phyloP scores from a whole-genome alignment of 495 filamentous ascomycete genomes.

The Terfezia claveryi region DNA sequence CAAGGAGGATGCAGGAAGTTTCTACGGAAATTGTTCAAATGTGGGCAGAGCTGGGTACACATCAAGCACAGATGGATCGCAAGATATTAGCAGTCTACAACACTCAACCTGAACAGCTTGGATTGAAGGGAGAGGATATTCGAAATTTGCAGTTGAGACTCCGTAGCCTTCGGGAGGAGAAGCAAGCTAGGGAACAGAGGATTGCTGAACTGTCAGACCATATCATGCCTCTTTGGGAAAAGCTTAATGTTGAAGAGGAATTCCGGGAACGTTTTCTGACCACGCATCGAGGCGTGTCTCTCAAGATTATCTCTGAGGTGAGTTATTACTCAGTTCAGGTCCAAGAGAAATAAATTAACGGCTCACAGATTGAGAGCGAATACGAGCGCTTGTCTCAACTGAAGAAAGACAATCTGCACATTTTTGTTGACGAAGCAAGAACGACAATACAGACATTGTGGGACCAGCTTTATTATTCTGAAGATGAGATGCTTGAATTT shows the following conservation, averaged over 20 bases:
- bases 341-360: not conserved
- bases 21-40: conserved; percentile 74
- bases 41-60: conserved; percentile 85
- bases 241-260: conserved; percentile 55
- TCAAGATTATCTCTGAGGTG: conserved; percentile 11
- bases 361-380: conserved; percentile 46
- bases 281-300: conserved; percentile 27
- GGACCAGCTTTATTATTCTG: conserved; percentile 81
- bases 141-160: conserved; percentile 44
- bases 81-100: conserved; percentile 71
- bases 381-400: conserved; percentile 66
- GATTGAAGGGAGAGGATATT: conserved; percentile 70
- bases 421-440: conserved; percentile 87
- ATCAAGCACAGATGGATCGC: conserved; percentile 75
- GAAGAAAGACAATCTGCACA: conserved; percentile 79
- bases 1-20: conserved; percentile 48
- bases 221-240: conserved; percentile 73
- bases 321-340: not conserved
- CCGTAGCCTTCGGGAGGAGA: conserved; percentile 83
- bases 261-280: conserved; percentile 66
- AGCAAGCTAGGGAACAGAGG: conserved; percentile 60
- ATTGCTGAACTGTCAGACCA: conserved; percentile 50
- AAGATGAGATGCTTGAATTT: conserved; percentile 96
- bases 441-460: conserved; percentile 79
- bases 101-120: conserved; percentile 78